phyloP scores from a whole-genome alignment of 2,329 filamentous ascomycete species.

The Sclerotinia spermophila region DNA sequence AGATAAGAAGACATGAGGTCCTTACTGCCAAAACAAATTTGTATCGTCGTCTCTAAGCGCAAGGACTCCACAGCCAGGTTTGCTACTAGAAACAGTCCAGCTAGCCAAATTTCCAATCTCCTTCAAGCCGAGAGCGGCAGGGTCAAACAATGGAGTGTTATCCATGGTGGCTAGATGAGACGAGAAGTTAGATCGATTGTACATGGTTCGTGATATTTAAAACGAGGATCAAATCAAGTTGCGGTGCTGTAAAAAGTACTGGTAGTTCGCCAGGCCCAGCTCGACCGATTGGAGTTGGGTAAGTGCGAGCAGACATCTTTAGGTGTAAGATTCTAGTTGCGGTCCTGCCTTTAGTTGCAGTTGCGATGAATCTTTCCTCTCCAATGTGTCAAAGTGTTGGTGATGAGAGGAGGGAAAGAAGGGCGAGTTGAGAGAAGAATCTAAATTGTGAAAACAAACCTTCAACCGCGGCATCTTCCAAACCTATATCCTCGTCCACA shows the following conservation, averaged over 20 bases:
- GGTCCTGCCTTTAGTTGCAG: background rate
- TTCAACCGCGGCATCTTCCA: slow-evolving; percentile 17
- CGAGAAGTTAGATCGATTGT: slow-evolving; percentile 14
- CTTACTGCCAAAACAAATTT: slow-evolving; percentile 74
- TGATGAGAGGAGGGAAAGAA: background rate
- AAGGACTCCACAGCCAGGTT: slow-evolving; percentile 74
- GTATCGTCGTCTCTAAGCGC: slow-evolving; percentile 72
- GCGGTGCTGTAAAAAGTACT: background rate
- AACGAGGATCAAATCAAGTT: background rate
- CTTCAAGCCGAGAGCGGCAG: slow-evolving; percentile 56
- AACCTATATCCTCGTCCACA: slow-evolving; percentile 18
- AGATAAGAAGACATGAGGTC: slow-evolving; percentile 20
- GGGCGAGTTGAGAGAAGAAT: background rate
- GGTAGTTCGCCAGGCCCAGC: background rate
- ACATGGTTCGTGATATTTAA: background rate
- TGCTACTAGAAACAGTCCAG: slow-evolving; percentile 78
- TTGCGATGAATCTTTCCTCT: background rate
- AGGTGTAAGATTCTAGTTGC: background rate
- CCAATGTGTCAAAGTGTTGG: background rate
- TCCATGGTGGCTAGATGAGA: slow-evolving; percentile 35
- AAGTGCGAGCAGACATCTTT: background rate
- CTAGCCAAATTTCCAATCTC: slow-evolving; percentile 82
- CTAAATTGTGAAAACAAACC: slow-evolving; percentile 14
- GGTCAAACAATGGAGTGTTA: slow-evolving; percentile 45
- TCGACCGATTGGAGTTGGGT: background rate